Conservation (phyloP, 768 basidiomycete species). For the Coprinopsis marcescibilis region DNA sequence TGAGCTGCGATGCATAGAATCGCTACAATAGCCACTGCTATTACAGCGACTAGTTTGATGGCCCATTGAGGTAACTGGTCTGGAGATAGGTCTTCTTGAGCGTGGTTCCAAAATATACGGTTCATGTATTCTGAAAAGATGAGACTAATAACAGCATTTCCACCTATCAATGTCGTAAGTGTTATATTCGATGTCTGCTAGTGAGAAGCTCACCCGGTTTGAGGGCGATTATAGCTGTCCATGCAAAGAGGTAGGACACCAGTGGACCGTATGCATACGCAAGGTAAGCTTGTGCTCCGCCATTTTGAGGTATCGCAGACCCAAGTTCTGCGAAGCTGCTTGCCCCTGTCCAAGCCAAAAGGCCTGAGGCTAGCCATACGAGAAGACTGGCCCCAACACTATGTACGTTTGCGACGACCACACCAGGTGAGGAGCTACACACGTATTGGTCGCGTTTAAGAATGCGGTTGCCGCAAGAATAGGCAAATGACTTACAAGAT, state of each 20-base stretch:
- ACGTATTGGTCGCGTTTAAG: no score
- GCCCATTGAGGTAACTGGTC: slow-evolving; percentile 85
- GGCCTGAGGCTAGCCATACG: slow-evolving; percentile 80
- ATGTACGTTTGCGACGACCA: slow-evolving; percentile 83
- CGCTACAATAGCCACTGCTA: slow-evolving; percentile 67
- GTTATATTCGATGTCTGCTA: no score
- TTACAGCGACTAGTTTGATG: slow-evolving; percentile 78
- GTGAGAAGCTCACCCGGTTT: slow-evolving; percentile 80
- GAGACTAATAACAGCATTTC: slow-evolving; percentile 80
- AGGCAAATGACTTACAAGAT: slow-evolving; percentile 62
- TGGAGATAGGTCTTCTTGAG: slow-evolving; percentile 65
- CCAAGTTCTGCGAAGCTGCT: slow-evolving; percentile 93
- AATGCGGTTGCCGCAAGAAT: slow-evolving; percentile 1
- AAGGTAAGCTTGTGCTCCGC: slow-evolving; percentile 75
- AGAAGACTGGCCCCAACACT: slow-evolving; percentile 85
- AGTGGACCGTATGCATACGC: slow-evolving; percentile 85
- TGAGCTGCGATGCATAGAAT: slow-evolving; percentile 74
- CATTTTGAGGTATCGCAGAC: slow-evolving; percentile 76
- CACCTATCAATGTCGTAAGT: no score
- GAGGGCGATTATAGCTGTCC: slow-evolving; percentile 87
- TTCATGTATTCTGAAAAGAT: slow-evolving; percentile 93
- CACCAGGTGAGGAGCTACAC: slow-evolving; percentile 81
- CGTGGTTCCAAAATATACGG: slow-evolving; percentile 75
- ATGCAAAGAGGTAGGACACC: slow-evolving; percentile 87
- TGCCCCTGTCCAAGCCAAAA: slow-evolving; percentile 93